phyloP scores from a whole-genome alignment of 2,329 filamentous ascomycete genomes.

The Cordyceps sp. region DNA sequence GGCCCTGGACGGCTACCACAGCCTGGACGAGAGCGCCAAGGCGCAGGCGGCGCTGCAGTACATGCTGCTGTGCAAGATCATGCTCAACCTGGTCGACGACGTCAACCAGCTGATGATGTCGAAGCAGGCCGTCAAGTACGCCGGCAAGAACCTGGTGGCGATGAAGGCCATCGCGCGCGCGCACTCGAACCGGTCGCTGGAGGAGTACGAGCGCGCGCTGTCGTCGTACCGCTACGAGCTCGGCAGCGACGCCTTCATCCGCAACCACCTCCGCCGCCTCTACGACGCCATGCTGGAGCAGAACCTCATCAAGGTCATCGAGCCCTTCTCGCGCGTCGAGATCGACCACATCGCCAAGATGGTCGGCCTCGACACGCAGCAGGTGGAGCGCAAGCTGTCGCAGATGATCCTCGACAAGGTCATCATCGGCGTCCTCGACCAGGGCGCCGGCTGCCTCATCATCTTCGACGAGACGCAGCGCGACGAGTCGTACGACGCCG shows the following conservation, averaged over 20 bases:
- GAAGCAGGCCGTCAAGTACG: constrained; percentile 94
- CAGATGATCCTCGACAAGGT: constrained; percentile 99
- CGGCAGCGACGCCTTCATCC: constrained; percentile 87
- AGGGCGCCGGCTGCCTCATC: constrained; percentile 93
- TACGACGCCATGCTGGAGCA: constrained; percentile 99
- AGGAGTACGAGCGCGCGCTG: constrained; percentile 91
- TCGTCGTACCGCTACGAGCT: constrained; percentile 86
- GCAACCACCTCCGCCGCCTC: constrained; percentile 83
- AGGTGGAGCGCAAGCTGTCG: constrained; percentile 94
- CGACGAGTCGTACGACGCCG: constrained; percentile 87
- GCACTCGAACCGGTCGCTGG: constrained; percentile 85
- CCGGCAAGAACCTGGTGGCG: constrained; percentile 86
- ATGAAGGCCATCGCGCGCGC: constrained; percentile 98
- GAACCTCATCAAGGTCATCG: constrained; percentile 98
- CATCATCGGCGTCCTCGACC: constrained; percentile 91
- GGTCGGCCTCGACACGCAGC: constrained; percentile 87
- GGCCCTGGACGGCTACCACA: constrained; percentile 90
- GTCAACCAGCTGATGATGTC: constrained; percentile 88
- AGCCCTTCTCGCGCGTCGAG: constrained; percentile 94
- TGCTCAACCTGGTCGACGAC: constrained; percentile 94
- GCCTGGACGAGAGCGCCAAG: constrained; percentile 71
- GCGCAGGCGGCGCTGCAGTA: constrained; percentile 98
- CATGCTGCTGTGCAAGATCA: constrained; percentile 99
- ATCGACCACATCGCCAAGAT: constrained; percentile 95
- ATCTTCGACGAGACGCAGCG: constrained; percentile 91